Evolutionary conservation across 345 rosid species (phyloP), one percentile per base, ranked within the genome.

Genomic region (Ceriops zippeliana): DNA sequence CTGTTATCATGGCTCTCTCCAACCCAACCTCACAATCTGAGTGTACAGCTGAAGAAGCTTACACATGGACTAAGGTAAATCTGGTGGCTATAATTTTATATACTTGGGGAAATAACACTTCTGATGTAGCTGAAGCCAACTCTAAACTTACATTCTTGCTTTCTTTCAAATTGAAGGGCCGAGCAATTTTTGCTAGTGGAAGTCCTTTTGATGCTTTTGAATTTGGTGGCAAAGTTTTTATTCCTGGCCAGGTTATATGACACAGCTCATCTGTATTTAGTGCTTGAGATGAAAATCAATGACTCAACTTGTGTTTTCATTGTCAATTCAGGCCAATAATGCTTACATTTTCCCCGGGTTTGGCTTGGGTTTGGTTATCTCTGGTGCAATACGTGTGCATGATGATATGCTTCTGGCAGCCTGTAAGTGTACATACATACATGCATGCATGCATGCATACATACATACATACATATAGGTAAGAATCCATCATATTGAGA

Each of bases 351-450:
- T 93, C 86, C 97, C 96, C 0, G 99, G 96, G 32, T 79, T 93
- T 28, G 99, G 99, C 68, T 83, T 91, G 79, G 99, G 97, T 49
- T 73, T 93, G 88, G 88, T 93, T 53, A 86, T 93, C 63, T 87
- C 97, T 0, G 96, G 98, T 52, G 87, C 97, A 17, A 91, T 93
- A 57, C 97, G 93, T 49, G 96, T 93, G 37, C 90, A 82, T 21
- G 93, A 89, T 73, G 91, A 85, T 84, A 82, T 93, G 98, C 98
- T 93, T 79, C 83, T 91, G 75, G 96, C 95, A 65, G 99, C 99
- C 71, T 89, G 99, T 91, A 85, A 91, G 97, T 82, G 42, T 61
- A 52, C 30, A 30, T 22, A 34, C 35, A 31, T 5, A 5, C 34
- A 6, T 6, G 5, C 35, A 28, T 28, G 3, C 30, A 28, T 28